A percentile compares a stretch with the other conserved stretches of the same genome.
phyloP scores from a whole-genome alignment of 495 filamentous ascomycete species.

The Xylaria acuta region DNA sequence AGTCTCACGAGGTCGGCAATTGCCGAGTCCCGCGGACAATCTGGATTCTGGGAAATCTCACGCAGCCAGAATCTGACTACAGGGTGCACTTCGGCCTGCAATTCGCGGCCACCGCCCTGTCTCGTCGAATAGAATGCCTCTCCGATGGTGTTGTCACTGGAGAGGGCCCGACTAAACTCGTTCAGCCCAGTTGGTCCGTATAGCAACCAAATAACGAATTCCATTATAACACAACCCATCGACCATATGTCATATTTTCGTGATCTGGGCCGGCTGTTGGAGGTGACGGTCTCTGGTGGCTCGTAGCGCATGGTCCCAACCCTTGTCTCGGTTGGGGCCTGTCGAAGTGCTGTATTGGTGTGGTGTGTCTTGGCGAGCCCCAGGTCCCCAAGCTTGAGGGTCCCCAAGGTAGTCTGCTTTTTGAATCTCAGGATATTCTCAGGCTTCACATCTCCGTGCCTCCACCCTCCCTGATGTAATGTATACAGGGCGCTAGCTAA shows the following conservation, averaged over 20 bases:
- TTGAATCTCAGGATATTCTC: not conserved
- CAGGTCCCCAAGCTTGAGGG: not conserved
- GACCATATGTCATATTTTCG: not conserved
- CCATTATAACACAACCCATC: not conserved
- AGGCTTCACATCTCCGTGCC: not conserved
- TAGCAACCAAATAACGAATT: not conserved
- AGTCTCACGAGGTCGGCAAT: too few species aligned
- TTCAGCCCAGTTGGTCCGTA: not conserved
- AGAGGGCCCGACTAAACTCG: not conserved
- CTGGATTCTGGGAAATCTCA: too few species aligned
- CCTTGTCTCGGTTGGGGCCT: not conserved
- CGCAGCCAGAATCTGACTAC: too few species aligned
- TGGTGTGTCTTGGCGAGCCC: not conserved
- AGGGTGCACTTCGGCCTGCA: too few species aligned
- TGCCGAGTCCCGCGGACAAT: too few species aligned
- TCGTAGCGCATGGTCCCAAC: not conserved
- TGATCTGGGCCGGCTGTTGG: not conserved
- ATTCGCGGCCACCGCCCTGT: too few species aligned
- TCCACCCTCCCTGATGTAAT: not conserved
- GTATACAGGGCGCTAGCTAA: not conserved
- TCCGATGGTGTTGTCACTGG: too few species aligned
- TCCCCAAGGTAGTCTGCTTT: not conserved
- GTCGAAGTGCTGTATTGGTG: not conserved
- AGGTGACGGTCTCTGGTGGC: not conserved
- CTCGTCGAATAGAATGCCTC: too few species aligned